Conservation (phyloP, 352 stramenopile genomes). For the Globisporangium apiculatum region DNA sequence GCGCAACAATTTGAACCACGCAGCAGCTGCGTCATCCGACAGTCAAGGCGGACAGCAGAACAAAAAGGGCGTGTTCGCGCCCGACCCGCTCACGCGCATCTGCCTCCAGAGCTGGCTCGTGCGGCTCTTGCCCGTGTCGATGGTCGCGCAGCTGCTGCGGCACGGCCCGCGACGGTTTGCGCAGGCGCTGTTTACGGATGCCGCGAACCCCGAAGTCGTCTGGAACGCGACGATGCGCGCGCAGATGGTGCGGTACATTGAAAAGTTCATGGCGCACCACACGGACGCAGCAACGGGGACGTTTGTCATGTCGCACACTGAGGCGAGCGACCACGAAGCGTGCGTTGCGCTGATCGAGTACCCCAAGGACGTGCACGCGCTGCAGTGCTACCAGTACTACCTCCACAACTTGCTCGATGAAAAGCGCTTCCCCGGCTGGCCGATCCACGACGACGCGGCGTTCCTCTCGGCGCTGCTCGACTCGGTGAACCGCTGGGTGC, state of each 20-base stretch:
- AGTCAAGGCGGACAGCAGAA: conserved; percentile 72
- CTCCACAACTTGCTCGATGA: conserved; percentile 83
- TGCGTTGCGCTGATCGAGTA: conserved; percentile 80
- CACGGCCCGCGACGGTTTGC: conserved; percentile 72
- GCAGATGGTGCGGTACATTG: conserved; percentile 84
- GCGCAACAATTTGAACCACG: conserved; percentile 34
- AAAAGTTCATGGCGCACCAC: conserved; percentile 81
- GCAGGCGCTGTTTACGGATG: conserved; percentile 71
- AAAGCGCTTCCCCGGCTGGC: conserved; percentile 82
- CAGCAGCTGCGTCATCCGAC: conserved; percentile 35
- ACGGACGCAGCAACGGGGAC: conserved; percentile 45
- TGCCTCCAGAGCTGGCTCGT: conserved; percentile 84
- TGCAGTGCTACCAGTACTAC: conserved; percentile 88
- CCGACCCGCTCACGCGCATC: conserved; percentile 74
- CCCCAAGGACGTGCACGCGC: conserved; percentile 71
- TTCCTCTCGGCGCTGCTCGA: conserved; percentile 73
- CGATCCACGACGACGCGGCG: conserved; percentile 75
- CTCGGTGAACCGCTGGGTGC: conserved; percentile 70
- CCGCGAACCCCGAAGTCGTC: conserved; percentile 82
- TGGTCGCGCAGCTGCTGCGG: conserved; percentile 78
- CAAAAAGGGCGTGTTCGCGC: conserved; percentile 76
- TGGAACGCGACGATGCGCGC: conserved; percentile 81
- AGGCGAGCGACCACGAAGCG: conserved; percentile 67
- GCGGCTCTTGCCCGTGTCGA: conserved; percentile 72
- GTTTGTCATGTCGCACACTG: conserved; percentile 66